Percentiles rank a stretch among this genome's conserved stretches.
Conservation (phyloP, 1,284 basidiomycete genomes). For the Phylloporus sp. region DNA sequence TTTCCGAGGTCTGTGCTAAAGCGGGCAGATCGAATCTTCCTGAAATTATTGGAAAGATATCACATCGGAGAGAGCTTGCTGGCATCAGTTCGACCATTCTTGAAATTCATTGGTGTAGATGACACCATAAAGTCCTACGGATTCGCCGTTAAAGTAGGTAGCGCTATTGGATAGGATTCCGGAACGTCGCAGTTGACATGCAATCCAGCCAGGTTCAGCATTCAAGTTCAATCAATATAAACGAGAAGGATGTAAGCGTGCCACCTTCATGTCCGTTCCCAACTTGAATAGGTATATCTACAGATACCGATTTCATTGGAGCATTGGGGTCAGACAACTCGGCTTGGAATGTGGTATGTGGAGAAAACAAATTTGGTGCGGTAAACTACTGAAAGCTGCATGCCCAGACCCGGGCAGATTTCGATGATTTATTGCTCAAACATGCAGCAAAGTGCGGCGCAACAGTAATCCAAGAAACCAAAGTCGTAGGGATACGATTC, state of each 20-base stretch:
- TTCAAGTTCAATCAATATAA: conserved; percentile 5
- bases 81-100: background rate
- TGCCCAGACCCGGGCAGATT: background rate
- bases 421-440: background rate
- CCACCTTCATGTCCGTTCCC: too few relatives aligned
- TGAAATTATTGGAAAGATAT: background rate
- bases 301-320: background rate
- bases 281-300: too few relatives aligned
- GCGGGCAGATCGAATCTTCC: background rate
- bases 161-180: too few relatives aligned
- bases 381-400: too few relatives aligned
- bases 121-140: background rate
- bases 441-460: background rate
- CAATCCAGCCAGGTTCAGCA: background rate
- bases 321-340: background rate
- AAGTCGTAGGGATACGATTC: background rate
- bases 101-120: background rate
- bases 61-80: conserved; percentile 2
- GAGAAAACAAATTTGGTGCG: too few relatives aligned
- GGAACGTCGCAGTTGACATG: too few relatives aligned
- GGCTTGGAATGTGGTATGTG: background rate
- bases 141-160: background rate
- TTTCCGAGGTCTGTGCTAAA: background rate
- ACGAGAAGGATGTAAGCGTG: background rate
- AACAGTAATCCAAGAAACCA: background rate